These are phyloP conservation scores for Spinacia oleracea DNA, from an alignment of 179 eudicot species.

Conservation along the genomic window DNA sequence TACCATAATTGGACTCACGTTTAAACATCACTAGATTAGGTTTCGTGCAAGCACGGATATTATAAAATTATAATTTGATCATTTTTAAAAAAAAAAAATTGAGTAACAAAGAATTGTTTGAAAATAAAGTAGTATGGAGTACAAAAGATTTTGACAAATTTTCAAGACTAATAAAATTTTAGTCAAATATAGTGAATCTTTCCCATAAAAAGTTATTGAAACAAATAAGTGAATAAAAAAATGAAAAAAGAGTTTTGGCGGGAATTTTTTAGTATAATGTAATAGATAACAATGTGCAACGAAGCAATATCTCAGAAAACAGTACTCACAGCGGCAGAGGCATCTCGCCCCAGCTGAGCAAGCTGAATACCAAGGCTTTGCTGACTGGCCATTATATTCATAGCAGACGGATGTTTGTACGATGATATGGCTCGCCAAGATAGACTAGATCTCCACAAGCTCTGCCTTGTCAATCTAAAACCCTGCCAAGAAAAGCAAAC, in stretches of 20 bases:
- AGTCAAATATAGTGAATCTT: too few relatives aligned
- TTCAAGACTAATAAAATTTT: too few relatives aligned
- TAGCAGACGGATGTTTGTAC: slow-evolving; percentile 67
- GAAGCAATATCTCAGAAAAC: background rate
- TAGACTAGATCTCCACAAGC: slow-evolving; percentile 67
- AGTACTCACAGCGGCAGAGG: slow-evolving; percentile 89
- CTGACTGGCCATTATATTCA: slow-evolving; percentile 66
- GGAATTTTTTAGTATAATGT: too few relatives aligned
- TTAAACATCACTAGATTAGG: background rate
- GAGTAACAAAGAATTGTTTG: too few relatives aligned
- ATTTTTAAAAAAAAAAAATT: too few relatives aligned
- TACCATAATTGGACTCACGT: background rate
- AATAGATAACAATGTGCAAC: background rate
- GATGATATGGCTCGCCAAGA: slow-evolving; percentile 86
- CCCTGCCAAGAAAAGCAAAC: slow-evolving; percentile 50
- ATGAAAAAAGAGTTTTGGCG: too few relatives aligned
- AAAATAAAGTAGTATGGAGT: too few relatives aligned
- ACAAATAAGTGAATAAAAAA: too few relatives aligned
- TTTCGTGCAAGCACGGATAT: too few relatives aligned
- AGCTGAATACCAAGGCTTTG: slow-evolving; percentile 91
- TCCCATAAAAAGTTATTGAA: too few relatives aligned
- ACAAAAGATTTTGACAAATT: too few relatives aligned
- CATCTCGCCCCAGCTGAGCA: slow-evolving; percentile 95
- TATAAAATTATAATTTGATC: too few relatives aligned
- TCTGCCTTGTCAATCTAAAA: slow-evolving; percentile 71